phyloP scores from a whole-genome alignment of 2,329 filamentous ascomycete species.

The Aspergillus sp. region DNA sequence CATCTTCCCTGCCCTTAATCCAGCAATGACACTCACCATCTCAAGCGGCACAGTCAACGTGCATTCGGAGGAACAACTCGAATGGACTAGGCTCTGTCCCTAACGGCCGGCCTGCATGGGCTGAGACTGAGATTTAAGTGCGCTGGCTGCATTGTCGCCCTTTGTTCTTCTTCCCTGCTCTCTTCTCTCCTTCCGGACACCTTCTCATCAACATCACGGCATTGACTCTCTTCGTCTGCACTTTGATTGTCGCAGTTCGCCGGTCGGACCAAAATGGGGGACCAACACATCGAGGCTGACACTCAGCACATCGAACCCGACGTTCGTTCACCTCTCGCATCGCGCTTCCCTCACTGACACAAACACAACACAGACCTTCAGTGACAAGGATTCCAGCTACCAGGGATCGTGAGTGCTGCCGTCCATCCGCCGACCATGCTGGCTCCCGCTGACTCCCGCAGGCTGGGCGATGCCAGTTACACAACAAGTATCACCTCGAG shows the following conservation, averaged over 20 bases:
- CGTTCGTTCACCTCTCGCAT: constrained; percentile 8
- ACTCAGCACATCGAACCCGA: neutral
- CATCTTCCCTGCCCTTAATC: no score
- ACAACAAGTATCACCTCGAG: constrained; percentile 33
- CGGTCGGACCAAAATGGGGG: constrained; percentile 2
- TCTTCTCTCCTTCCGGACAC: neutral
- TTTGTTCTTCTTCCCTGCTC: neutral
- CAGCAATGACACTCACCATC: no score
- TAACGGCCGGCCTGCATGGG: constrained; percentile 10
- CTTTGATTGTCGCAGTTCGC: neutral
- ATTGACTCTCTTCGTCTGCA: no score
- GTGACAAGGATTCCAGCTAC: constrained; percentile 29
- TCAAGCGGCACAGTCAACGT: no score
- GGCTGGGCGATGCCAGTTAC: constrained; percentile 28
- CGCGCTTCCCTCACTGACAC: neutral
- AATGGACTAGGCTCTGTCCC: neutral
- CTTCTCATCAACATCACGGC: no score
- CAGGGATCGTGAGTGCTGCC: constrained; percentile 25
- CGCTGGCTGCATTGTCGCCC: neutral
- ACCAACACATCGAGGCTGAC: neutral
- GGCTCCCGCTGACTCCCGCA: constrained; percentile 13
- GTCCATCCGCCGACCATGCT: neutral
- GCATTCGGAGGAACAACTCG: no score
- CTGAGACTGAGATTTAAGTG: neutral
- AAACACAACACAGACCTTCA: constrained; percentile 18